Evolutionary conservation across 192 early-diverging fungal genomes (phyloP), one percentile per base, ranked within the genome.

Genomic region (Backusella psychrophila): DNA sequence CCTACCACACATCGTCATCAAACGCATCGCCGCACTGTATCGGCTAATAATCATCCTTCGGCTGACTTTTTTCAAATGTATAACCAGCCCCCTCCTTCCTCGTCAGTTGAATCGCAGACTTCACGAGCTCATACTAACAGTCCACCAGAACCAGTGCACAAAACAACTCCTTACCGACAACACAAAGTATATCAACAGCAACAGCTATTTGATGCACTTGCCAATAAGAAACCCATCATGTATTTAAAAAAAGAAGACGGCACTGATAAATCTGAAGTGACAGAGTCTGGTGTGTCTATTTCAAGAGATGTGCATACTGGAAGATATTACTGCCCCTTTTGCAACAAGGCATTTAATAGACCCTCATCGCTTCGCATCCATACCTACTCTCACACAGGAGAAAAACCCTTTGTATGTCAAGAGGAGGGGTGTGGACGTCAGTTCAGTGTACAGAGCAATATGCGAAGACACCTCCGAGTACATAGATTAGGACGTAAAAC

Each of bases 321-420:
- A 23, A 75, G 85, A 69, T 92, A 91, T 74, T 82, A 85, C 53
- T 93, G 91, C 59, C 76, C 83, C 11, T 83, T 80, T 41, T 94
- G 93, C 71, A 69, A 77, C 21, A 94, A 93, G 56, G 71, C 73
- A 34, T 94, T 94, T 56, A 86, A 90, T 7, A 85, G 93, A 42
- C 93, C 93, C 0, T 91, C 89, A 26, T 90, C 92, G 0, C 75
- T 93, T 1, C 77, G 87, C 2, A 92, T 92, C 35, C 93, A 94
- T 76, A 90, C 88, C n/a, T 88, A 89, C 74, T 91, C 92, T 0
- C 93, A 94, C 66, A 94, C 93, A 5, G 93, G 93, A 4, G 92
- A 94, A 72, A 91, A 91, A 49, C 93, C 93, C 0, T 89, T 91
- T 81, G 83, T 86, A 23, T 94, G 93, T 69, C 72, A 75, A 0